These are phyloP conservation scores for Chara braunii DNA, from an alignment of 139 green algal species.

Conservation along the genomic window DNA sequence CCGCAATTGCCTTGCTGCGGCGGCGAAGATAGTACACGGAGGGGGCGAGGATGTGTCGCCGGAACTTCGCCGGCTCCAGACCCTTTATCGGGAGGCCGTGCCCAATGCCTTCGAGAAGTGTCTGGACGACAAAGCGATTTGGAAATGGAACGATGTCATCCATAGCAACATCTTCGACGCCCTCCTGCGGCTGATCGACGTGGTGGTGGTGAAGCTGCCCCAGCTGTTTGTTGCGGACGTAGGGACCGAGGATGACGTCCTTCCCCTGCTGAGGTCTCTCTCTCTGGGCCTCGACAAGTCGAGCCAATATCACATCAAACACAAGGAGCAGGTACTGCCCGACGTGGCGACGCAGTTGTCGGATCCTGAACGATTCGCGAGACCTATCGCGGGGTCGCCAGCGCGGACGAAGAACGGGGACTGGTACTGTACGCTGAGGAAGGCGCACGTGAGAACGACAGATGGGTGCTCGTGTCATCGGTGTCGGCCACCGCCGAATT, in stretches of 20 bases:
- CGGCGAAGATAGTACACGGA: slow-evolving; percentile 12
- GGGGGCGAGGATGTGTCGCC: too few relatives aligned
- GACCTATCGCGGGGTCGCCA: not conserved
- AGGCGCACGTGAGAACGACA: not conserved
- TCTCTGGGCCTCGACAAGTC: slow-evolving; percentile 17
- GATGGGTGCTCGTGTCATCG: slow-evolving; percentile 1
- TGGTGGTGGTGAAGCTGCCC: slow-evolving; percentile 24
- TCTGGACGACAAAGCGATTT: slow-evolving; percentile 29
- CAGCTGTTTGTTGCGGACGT: slow-evolving; percentile 11
- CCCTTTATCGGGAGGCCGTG: slow-evolving; percentile 40
- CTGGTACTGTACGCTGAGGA: not conserved
- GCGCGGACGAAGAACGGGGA: not conserved
- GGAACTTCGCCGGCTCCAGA: not conserved
- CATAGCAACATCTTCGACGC: slow-evolving; percentile 38
- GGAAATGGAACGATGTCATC: slow-evolving; percentile 35
- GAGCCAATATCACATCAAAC: slow-evolving; percentile 29
- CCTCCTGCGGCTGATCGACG: slow-evolving; percentile 10
- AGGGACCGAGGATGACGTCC: slow-evolving; percentile 8
- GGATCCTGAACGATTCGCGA: not conserved
- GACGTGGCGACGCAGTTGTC: not conserved
- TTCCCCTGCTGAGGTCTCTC: slow-evolving; percentile 2
- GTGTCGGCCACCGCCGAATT: not conserved
- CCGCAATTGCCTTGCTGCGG: slow-evolving; percentile 17
- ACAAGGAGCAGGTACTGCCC: slow-evolving; percentile 16
- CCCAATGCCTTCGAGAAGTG: slow-evolving; percentile 44